Percentiles rank a stretch among this genome's conserved stretches.
Evolutionary conservation across 352 stramenopile species (phyloP).

Genomic region (Pythium apleroticum): DNA sequence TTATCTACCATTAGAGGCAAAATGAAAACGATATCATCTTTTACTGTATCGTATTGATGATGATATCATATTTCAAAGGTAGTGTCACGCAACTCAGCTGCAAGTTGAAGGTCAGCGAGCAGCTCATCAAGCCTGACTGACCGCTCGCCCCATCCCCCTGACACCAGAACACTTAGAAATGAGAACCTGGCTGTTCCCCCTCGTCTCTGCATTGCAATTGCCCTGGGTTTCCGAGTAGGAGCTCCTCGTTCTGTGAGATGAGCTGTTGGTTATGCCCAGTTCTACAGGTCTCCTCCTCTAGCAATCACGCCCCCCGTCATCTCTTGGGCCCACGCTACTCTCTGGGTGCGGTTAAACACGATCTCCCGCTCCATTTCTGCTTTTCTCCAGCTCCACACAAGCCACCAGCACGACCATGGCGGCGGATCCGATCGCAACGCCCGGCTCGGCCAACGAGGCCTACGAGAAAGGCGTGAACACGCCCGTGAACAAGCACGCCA

Average conservation of each 20-base stretch:
- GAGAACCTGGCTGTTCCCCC: neutral
- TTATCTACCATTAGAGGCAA: neutral
- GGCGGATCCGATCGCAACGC: slow-evolving; percentile 12
- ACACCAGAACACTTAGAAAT: neutral
- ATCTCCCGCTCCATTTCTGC: neutral
- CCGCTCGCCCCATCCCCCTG: neutral
- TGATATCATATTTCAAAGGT: neutral
- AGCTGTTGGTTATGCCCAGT: neutral
- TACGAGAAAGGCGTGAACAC: slow-evolving; percentile 29
- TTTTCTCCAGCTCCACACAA: slow-evolving; percentile 5
- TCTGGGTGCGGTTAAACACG: neutral
- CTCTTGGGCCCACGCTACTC: neutral
- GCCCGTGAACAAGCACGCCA: slow-evolving; percentile 9
- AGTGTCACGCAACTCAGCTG: neutral
- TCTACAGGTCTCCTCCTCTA: neutral
- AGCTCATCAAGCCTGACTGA: slow-evolving; percentile 1
- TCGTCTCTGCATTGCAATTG: neutral
- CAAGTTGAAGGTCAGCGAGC: slow-evolving; percentile 10
- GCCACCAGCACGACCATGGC: neutral
- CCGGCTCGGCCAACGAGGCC: slow-evolving; percentile 24
- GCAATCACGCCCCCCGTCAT: neutral
- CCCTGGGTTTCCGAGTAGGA: too few species aligned
- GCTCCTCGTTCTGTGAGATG: neutral
- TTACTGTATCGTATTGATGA: neutral
- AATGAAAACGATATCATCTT: too few species aligned